Base-by-base conservation (phyloP, 1,139 yeast genomes). In the Taiozyma sp. region DNA sequence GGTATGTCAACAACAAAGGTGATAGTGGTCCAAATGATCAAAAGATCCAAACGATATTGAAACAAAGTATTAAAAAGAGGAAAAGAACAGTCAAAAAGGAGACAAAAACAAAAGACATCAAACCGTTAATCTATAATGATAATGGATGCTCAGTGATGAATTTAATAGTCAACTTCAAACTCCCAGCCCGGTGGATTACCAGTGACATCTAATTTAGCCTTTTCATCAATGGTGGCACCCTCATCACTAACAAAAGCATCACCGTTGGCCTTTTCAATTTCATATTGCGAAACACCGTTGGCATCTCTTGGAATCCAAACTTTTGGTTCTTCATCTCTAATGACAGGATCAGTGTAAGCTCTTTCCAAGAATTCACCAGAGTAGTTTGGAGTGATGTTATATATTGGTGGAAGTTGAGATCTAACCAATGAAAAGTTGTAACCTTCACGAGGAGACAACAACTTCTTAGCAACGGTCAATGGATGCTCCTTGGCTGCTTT, bases 261-360 rank as follows among this genome's bases (percentile, higher is more conserved):
- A 45, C 78, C 82, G 36, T 72, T 64, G n/a, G 89, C 76, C 59
- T 80, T 77, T 46, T 73, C 74, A 62, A 83, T 82, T 64, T 82
- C 84, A 53, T 77, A 75, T 51, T 75, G 78, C 4, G 89, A 80
- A 45, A 87, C 75, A 23, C 93, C 93, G 79, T 85, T 71, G 29
- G 80, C 77, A 67, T 87, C 95, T 55, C 70, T 74, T 43, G 87
- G 82, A 56, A 84, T 72, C 95, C 95, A 87, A 48, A 85, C 74
- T 45, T 79, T 79, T 16, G 90, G 89, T 58, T 79, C 83, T 34
- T 74, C 76, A 44, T 81, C 84, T 27, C 71, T 71, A 38, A 86
- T 83, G 50, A 78, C 78, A 23, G 92, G 91, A 63, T 81, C 82
- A 47, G 80, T 78, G 62, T 83, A 87, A 9, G 90, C 88, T 51